Conservation (phyloP, 78 protist species). For the Dictyostelium intermedium region DNA sequence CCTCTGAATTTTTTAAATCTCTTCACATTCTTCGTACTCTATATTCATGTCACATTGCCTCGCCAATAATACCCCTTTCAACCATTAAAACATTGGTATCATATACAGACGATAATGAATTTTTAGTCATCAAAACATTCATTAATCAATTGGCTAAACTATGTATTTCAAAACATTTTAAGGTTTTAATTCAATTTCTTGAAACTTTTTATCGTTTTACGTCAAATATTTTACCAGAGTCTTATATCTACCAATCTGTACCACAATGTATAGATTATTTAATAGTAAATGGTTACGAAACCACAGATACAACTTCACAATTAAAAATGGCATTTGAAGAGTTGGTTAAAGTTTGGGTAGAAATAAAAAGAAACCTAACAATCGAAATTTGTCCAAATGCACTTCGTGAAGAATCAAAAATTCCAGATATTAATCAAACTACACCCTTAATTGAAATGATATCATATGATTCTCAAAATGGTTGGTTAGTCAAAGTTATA, state of each 20-base stretch:
- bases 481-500: not conserved
- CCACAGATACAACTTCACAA: not conserved
- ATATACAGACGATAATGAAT: not conserved
- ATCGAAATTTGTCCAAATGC: constrained; percentile 1
- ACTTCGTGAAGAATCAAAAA: not conserved
- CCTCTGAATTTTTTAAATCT: not conserved
- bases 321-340: not conserved
- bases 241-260: not conserved
- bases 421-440: not conserved
- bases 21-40: not conserved
- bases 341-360: not conserved
- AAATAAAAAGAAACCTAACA: not conserved
- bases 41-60: not conserved
- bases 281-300: not conserved
- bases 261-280: constrained; percentile 6
- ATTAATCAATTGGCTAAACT: not conserved
- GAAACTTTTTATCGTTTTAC: not conserved
- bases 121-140: not conserved
- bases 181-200: not conserved
- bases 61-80: too few species aligned
- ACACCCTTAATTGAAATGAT: not conserved
- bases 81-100: too few species aligned
- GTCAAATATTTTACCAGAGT: not conserved
- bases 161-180: not conserved
- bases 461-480: not conserved